A percentile compares a stretch with the other conserved stretches of the same genome.
phyloP scores from a whole-genome alignment of 1,139 yeast species.

The Blastobotrys serpentis region DNA sequence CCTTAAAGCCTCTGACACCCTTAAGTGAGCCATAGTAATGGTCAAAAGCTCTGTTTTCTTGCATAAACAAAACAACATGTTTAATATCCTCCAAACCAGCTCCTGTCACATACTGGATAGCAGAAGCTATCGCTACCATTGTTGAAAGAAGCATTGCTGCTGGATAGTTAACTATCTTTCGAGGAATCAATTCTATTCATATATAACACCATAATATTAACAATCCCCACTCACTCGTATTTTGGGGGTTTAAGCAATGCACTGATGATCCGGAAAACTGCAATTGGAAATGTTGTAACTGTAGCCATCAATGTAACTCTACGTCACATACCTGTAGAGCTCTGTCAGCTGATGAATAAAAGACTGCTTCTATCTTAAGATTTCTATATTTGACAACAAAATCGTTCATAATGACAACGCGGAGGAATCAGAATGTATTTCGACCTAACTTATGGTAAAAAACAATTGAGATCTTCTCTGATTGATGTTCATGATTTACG shows the following conservation, averaged over 20 bases:
- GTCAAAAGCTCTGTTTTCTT: slow-evolving; percentile 33
- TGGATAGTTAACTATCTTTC: no score
- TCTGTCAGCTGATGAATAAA: no score
- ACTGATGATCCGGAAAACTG: not conserved
- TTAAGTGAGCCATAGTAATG: slow-evolving; percentile 32
- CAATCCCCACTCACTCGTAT: not conserved
- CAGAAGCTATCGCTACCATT: not conserved
- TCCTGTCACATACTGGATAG: slow-evolving; percentile 40
- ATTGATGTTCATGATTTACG: not conserved
- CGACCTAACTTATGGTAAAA: no score
- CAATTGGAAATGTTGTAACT: not conserved
- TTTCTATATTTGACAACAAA: no score
- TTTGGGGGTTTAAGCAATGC: not conserved
- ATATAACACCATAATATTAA: no score
- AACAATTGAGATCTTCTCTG: not conserved
- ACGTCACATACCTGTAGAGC: not conserved
- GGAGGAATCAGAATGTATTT: no score
- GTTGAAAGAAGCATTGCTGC: not conserved
- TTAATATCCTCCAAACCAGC: slow-evolving; percentile 52
- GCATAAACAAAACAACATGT: slow-evolving; percentile 31
- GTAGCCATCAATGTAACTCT: not conserved
- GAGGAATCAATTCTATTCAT: no score
- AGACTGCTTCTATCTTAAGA: no score
- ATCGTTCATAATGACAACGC: not conserved
- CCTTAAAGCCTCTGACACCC: slow-evolving; percentile 32